These are phyloP conservation scores for Jaapia argillacea DNA, from an alignment of 768 basidiomycete species.

Conservation along the genomic window DNA sequence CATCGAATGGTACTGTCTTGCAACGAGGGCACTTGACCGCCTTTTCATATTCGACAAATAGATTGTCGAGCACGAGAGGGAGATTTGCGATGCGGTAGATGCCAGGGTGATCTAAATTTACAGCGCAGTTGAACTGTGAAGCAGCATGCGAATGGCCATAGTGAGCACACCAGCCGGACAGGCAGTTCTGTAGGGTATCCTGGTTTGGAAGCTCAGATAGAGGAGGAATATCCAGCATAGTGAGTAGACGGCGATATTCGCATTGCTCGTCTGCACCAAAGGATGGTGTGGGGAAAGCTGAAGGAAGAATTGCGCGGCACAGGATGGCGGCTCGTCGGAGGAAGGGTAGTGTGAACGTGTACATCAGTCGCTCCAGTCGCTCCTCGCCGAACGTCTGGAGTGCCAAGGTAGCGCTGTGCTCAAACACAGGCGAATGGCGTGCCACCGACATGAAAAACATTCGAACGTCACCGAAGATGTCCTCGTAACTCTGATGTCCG, in stretches of 20 bases:
- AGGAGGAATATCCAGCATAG: slow-evolving; percentile 67
- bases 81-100: slow-evolving; percentile 78
- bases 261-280: slow-evolving; percentile 30
- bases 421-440: slow-evolving; percentile 80
- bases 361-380: slow-evolving; percentile 77
- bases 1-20: slow-evolving; percentile 68
- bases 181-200: slow-evolving; percentile 81
- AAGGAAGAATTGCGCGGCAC: slow-evolving; percentile 63
- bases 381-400: slow-evolving; percentile 78
- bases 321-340: slow-evolving; percentile 82
- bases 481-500: slow-evolving; percentile 46
- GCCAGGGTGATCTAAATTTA: slow-evolving; percentile 72
- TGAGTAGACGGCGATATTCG: slow-evolving; percentile 76
- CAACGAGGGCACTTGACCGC: slow-evolving; percentile 70
- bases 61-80: slow-evolving; percentile 71
- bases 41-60: slow-evolving; percentile 71
- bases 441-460: slow-evolving; percentile 91
- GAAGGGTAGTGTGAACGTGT: slow-evolving; percentile 86
- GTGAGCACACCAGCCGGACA: slow-evolving; percentile 85
- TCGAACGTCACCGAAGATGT: slow-evolving; percentile 75
- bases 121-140: slow-evolving; percentile 70
- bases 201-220: slow-evolving; percentile 73
- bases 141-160: slow-evolving; percentile 76
- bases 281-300: slow-evolving; percentile 45
- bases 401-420: slow-evolving; percentile 72